Evolutionary conservation across 2,329 filamentous ascomycete genomes (phyloP).

Genomic region (Aspergillus quadricinctus): DNA sequence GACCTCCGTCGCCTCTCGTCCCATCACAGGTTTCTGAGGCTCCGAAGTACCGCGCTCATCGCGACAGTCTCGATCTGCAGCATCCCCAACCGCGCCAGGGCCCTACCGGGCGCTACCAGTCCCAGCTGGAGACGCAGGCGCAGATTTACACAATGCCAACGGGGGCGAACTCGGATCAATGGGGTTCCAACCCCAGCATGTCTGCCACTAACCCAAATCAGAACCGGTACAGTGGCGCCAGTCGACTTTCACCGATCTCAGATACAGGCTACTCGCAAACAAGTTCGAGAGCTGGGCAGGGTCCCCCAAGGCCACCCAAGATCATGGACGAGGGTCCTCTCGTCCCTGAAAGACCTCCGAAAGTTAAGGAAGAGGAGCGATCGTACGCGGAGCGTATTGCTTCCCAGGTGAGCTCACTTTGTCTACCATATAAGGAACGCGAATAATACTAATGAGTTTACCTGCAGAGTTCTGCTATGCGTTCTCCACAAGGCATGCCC

Average conservation of each 20-base stretch:
- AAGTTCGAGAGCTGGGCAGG: slow-evolving; percentile 32
- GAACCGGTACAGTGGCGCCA: slow-evolving; percentile 33
- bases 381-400: slow-evolving; percentile 40
- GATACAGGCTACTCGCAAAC: slow-evolving; percentile 44
- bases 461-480: slow-evolving; percentile 28
- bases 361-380: slow-evolving; percentile 32
- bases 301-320: slow-evolving; percentile 51
- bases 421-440: background rate
- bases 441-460: slow-evolving; percentile 4
- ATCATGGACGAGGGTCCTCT: slow-evolving; percentile 56
- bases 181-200: slow-evolving; percentile 43
- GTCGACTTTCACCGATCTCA: slow-evolving; percentile 44
- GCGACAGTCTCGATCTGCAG: slow-evolving; percentile 60
- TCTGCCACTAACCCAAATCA: slow-evolving; percentile 29
- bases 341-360: slow-evolving; percentile 49
- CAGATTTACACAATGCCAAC: slow-evolving; percentile 42
- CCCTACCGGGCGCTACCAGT: slow-evolving; percentile 58
- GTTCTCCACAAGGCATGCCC: slow-evolving; percentile 28
- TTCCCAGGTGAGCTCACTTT: slow-evolving; percentile 30
- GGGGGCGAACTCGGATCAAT: slow-evolving; percentile 37
- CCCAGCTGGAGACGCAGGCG: slow-evolving; percentile 58
- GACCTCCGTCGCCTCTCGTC: slow-evolving; percentile 58
- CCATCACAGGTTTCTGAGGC: slow-evolving; percentile 54
- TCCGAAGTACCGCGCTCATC: slow-evolving; percentile 62
- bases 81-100: slow-evolving; percentile 62